Percentiles rank a stretch among this genome's conserved stretches.
These are phyloP conservation scores for Pseudogymnoascus verrucosus DNA, from an alignment of 2,329 filamentous ascomycete genomes.

Conservation along the genomic window DNA sequence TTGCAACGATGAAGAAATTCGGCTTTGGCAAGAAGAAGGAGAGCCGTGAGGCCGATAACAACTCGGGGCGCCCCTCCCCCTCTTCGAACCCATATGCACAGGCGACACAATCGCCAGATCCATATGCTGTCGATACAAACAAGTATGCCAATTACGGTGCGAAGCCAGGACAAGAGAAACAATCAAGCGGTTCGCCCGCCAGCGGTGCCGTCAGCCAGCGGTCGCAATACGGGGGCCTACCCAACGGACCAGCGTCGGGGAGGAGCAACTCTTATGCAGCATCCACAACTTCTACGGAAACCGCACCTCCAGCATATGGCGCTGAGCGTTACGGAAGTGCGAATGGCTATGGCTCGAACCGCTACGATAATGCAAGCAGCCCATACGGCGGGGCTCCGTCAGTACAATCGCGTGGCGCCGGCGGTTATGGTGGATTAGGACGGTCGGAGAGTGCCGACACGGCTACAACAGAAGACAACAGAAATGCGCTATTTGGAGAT, in stretches of 20 bases:
- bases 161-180: constrained; percentile 35
- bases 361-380: constrained; percentile 38
- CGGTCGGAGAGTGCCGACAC: constrained; percentile 36
- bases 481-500: constrained; percentile 52
- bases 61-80: constrained; percentile 37
- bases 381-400: constrained; percentile 25
- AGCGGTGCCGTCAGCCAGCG: neutral
- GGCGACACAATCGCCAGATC: constrained; percentile 38
- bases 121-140: constrained; percentile 50
- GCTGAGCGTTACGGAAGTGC: constrained; percentile 44
- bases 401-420: constrained; percentile 37
- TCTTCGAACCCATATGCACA: constrained; percentile 31
- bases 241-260: constrained; percentile 30
- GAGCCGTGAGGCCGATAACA: constrained; percentile 36
- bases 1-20: constrained; percentile 48
- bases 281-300: constrained; percentile 16
- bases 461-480: constrained; percentile 40
- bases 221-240: constrained; percentile 27
- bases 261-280: constrained; percentile 14
- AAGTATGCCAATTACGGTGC: constrained; percentile 44
- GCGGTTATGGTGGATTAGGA: constrained; percentile 55
- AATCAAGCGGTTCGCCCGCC: neutral
- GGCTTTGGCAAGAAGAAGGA: constrained; percentile 49
- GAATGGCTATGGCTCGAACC: constrained; percentile 44
- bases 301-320: constrained; percentile 38